Evolutionary conservation across 176 grass and related monocot genomes (phyloP), one percentile per base, ranked within the genome.

Genomic region (Carex parvula): DNA sequence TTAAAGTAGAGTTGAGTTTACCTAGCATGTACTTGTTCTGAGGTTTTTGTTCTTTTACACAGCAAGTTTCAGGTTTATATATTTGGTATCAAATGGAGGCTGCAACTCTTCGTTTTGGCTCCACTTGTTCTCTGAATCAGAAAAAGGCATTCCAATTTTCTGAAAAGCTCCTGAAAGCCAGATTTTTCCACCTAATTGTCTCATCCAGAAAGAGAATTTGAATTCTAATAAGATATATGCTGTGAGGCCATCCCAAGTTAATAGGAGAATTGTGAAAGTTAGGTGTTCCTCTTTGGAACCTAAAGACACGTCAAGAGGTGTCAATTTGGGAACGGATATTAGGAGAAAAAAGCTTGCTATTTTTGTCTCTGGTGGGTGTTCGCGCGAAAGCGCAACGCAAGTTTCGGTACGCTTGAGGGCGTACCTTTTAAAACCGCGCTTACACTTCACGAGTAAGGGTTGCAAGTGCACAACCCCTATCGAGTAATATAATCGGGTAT

Each of bases 311-410:
- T 81, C 15, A 35, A 55, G 15, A 60, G 32, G 16, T 11, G 29
- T 81, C 1, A 55, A 5, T 82, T 78, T 22, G 60, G 15, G 64
- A 35, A 37, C 7, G 17, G 16, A 48, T 63, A n/a, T 56, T 8
- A 57, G n/a, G 22, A 24, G 22, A 24, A 94, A 89, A 77, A 84
- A 57, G 39, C 69, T 94, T 21, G 87, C 87, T 6, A 37, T 94
- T 64, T 94, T 94, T 90, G 89, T 94, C 4, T 94, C 92, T 46
- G 85, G 89, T 10, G 89, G 89, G 60, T n/a, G n/a, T n/a, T n/a
- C n/a, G n/a, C n/a, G n/a, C n/a, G n/a, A n/a, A n/a, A n/a, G n/a
- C n/a, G n/a, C n/a, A n/a, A 13, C n/a, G n/a, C n/a, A n/a, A n/a
- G n/a, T n/a, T n/a, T n/a, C n/a, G n/a, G n/a, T n/a, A n/a, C n/a